Conservation (phyloP, 1,284 basidiomycete genomes). For the Hortiboletus rubellus region DNA sequence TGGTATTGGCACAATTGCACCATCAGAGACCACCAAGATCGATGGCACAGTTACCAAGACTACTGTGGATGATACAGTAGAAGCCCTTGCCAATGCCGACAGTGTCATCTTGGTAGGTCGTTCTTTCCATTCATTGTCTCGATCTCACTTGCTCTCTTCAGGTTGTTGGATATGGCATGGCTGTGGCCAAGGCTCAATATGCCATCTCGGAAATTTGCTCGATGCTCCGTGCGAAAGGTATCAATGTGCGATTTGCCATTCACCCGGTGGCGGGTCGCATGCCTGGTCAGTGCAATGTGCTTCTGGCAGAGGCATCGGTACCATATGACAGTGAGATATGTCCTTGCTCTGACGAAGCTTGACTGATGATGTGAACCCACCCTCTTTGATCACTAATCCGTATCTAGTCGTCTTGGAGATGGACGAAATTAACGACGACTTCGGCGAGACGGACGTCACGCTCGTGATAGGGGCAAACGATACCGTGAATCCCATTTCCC, state of each 20-base stretch:
- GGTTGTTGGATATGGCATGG: constrained; percentile 90
- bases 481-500: constrained; percentile 85
- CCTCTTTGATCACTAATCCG: neutral
- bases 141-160: constrained; percentile 28
- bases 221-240: constrained; percentile 66
- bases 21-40: constrained; percentile 65
- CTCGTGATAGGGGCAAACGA: constrained; percentile 89
- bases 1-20: constrained; percentile 62
- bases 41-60: constrained; percentile 80
- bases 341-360: neutral
- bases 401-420: constrained; percentile 78
- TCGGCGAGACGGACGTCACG: constrained; percentile 79
- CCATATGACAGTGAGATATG: constrained; percentile 78
- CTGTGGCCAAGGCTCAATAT: constrained; percentile 85
- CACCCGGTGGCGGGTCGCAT: constrained; percentile 72
- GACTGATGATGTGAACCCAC: constrained; percentile 1
- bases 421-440: constrained; percentile 92
- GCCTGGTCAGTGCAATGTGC: constrained; percentile 86
- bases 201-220: constrained; percentile 81
- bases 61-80: constrained; percentile 74
- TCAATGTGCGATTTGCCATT: constrained; percentile 72
- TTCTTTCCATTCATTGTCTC: neutral
- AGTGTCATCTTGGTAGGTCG: constrained; percentile 72
- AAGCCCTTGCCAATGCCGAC: constrained; percentile 73
- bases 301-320: constrained; percentile 83